Percentiles rank a stretch among this genome's conserved stretches.
These are phyloP conservation scores for Parasarocladium wereldwijsianum DNA, from an alignment of 2,329 filamentous ascomycete species.

Conservation along the genomic window DNA sequence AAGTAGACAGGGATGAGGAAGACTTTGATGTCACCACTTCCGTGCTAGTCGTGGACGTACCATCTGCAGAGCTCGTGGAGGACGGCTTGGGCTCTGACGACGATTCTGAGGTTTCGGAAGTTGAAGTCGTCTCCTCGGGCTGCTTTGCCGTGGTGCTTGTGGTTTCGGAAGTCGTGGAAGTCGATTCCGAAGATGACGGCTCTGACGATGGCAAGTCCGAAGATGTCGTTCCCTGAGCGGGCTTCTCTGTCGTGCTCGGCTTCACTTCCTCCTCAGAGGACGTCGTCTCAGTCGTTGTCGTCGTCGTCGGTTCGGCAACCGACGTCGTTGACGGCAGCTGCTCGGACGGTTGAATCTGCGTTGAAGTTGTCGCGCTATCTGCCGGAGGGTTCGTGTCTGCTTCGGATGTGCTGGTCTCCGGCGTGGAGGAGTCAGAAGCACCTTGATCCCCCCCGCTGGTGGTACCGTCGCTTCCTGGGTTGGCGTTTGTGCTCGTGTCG, in stretches of 20 bases:
- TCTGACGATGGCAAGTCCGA: not conserved
- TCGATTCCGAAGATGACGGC: not conserved
- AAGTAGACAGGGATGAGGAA: slow-evolving; percentile 2
- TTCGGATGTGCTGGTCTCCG: too few relatives aligned
- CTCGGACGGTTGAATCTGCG: too few relatives aligned
- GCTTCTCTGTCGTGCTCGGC: not conserved
- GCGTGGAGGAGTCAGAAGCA: too few relatives aligned
- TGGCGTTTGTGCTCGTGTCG: too few relatives aligned
- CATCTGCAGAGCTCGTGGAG: not conserved
- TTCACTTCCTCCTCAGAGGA: too few relatives aligned
- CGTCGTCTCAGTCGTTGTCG: not conserved
- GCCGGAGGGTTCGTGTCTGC: too few relatives aligned
- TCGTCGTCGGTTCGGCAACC: too few relatives aligned
- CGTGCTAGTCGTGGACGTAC: slow-evolving; percentile 3
- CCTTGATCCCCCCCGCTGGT: too few relatives aligned
- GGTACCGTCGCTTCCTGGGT: too few relatives aligned
- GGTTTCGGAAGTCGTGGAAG: not conserved
- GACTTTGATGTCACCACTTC: not conserved
- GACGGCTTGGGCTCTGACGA: not conserved
- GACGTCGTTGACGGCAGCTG: too few relatives aligned
- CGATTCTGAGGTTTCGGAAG: not conserved
- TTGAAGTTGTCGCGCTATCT: too few relatives aligned
- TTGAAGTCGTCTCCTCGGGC: not conserved
- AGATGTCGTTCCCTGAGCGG: not conserved
- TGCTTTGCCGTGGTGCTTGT: not conserved